phyloP scores from a whole-genome alignment of 768 basidiomycete species.

The Boletellus sp. region DNA sequence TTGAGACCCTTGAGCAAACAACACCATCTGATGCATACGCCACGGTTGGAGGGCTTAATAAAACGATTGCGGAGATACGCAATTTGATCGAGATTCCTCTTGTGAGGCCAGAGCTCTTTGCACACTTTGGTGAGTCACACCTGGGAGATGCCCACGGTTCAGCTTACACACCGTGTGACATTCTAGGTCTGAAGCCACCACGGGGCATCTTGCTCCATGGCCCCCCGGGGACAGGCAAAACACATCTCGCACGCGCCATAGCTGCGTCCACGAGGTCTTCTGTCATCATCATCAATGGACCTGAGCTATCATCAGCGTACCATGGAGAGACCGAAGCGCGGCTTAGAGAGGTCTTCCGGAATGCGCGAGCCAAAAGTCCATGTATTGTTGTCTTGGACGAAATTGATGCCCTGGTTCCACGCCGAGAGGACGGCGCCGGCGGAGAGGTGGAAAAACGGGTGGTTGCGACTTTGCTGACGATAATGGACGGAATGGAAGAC shows the following conservation, averaged over 20 bases:
- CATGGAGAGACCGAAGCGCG: constrained; percentile 96
- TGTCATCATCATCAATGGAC: constrained; percentile 93
- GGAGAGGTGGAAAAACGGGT: constrained; percentile 96
- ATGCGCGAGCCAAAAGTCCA: constrained; percentile 77
- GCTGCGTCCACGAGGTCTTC: constrained; percentile 82
- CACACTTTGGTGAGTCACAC: constrained; percentile 56
- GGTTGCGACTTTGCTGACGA: constrained; percentile 89
- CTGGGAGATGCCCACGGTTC: constrained; percentile 12
- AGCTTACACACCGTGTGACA: constrained; percentile 3
- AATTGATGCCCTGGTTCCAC: constrained; percentile 90
- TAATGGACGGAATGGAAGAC: constrained; percentile 87
- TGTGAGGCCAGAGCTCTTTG: constrained; percentile 75
- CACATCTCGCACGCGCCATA: constrained; percentile 91
- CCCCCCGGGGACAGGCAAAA: constrained; percentile 97
- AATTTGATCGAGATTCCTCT: constrained; percentile 86
- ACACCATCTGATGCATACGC: constrained; percentile 61
- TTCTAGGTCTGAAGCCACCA: constrained; percentile 85
- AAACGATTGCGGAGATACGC: constrained; percentile 82
- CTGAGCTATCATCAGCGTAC: constrained; percentile 91
- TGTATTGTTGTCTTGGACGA: constrained; percentile 96
- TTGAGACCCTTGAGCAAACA: constrained; percentile 45
- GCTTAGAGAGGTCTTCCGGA: constrained; percentile 83
- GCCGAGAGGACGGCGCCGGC: constrained; percentile 82
- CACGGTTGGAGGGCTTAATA: constrained; percentile 81
- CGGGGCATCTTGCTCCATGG: constrained; percentile 93